These are phyloP conservation scores for Pistacia integerrima DNA, from an alignment of 345 rosid genomes.

Conservation along the genomic window DNA sequence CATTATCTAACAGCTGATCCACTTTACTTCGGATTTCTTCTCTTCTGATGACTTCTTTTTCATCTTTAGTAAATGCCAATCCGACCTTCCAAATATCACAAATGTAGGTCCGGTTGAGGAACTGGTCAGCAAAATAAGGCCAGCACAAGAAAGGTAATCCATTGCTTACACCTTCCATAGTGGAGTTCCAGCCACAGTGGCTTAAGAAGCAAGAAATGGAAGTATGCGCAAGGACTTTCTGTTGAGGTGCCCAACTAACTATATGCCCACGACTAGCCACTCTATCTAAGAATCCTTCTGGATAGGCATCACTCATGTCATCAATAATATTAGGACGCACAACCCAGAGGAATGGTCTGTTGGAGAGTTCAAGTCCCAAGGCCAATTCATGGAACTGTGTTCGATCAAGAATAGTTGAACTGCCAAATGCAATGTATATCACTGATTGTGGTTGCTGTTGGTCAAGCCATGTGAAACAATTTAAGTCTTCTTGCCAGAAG, in stretches of 20 bases:
- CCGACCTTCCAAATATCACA: too few relatives aligned
- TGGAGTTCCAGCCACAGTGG: constrained; percentile 10
- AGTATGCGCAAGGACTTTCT: not conserved
- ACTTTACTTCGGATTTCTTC: too few relatives aligned
- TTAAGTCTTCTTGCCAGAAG: constrained; percentile 2
- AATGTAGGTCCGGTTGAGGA: too few relatives aligned
- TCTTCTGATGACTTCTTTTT: too few relatives aligned
- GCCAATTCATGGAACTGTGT: not conserved
- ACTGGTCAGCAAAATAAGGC: too few relatives aligned
- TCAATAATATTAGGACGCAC: not conserved
- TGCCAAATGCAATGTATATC: constrained; percentile 3
- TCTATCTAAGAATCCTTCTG: not conserved
- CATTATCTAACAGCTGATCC: too few relatives aligned
- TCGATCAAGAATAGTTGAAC: not conserved
- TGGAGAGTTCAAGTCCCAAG: constrained; percentile 5
- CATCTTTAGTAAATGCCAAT: too few relatives aligned
- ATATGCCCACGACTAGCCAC: not conserved
- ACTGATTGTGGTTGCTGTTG: constrained; percentile 6
- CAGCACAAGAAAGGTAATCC: too few relatives aligned
- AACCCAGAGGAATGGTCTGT: constrained; percentile 6
- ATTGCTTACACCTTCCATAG: too few relatives aligned
- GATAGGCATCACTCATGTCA: not conserved
- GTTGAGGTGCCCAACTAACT: not conserved
- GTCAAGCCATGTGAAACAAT: constrained; percentile 2
- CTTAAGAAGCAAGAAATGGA: constrained; percentile 5